Base-by-base conservation (phyloP, 2,329 filamentous ascomycete species). In the Helminthosporium solani region DNA sequence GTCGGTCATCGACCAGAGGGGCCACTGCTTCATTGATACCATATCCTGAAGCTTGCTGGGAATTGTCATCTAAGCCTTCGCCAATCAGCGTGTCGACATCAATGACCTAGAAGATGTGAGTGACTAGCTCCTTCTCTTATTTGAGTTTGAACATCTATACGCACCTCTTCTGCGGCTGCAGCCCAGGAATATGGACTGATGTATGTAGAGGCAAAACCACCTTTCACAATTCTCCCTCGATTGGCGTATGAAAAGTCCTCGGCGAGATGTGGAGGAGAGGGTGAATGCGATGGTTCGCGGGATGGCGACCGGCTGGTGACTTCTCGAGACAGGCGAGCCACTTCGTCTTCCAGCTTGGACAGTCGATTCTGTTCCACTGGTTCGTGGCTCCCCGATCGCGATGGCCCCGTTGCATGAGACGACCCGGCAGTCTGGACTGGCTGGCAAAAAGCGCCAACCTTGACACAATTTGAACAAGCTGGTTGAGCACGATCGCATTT, bases 401-500 rank as follows among this genome's bases (percentile, higher is more conserved):
- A 46, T 20, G 50, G 41, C 6, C 25, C 16, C 16, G 44, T 6
- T 31, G 47, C 31, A 41, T 27, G 25, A 33, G 48, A 27, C 28
- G 43, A 37, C 14, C 31, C 28, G 11, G 45, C n/a, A 39, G 50
- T 49, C 31, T 54, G 51, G 8, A 48, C 54, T 28, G 54, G 53
- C 30, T 53, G 50, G 40, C 57, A 60, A 11, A 54, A 31, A 14
- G 53, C 49, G 16, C 57, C 55, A 14, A 49, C 49, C 40, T 60
- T 60, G 16, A 42, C 34, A 33, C 57, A 60, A 40, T 58, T 60
- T 7, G 55, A 54, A 35, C 57, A 60, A 33, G 55, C 40, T n/a
- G 57, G 57, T 42, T 57, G 53, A 9, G 50, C 55, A 20, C 57
- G 46, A 41, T 60, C 55, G 34, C 57, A 60, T 45, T 57, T 57